Conservation (phyloP, 2,329 filamentous ascomycete genomes). For the Fusarium euwallaceae region DNA sequence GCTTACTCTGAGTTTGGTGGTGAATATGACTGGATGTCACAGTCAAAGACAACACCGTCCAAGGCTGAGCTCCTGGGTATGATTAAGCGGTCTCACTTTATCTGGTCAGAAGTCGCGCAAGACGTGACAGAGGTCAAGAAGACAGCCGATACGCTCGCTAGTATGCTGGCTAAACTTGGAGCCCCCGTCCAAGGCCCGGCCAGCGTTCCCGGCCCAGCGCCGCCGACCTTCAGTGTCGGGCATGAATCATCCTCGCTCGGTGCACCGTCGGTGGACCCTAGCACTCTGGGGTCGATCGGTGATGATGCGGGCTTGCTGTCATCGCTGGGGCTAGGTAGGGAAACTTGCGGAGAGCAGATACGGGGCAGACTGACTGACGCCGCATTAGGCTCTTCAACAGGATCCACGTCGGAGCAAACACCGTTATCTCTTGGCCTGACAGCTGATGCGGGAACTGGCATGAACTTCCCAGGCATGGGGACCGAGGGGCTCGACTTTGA, state of each 20-base stretch:
- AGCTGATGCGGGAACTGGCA: slow-evolving; percentile 34
- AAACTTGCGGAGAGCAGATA: not conserved
- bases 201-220: not conserved
- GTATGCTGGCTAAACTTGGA: slow-evolving; percentile 60
- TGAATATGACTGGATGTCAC: slow-evolving; percentile 52
- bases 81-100: slow-evolving; percentile 57
- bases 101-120: slow-evolving; percentile 59
- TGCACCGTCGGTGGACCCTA: slow-evolving; percentile 37
- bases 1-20: slow-evolving; percentile 54
- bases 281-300: slow-evolving; percentile 36
- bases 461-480: slow-evolving; percentile 39
- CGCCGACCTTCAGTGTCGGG: slow-evolving; percentile 11
- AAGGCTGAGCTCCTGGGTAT: slow-evolving; percentile 56
- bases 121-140: slow-evolving; percentile 58
- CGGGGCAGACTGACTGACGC: slow-evolving; percentile 31
- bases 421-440: slow-evolving; percentile 39
- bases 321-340: slow-evolving; percentile 42
- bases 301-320: slow-evolving; percentile 39
- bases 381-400: slow-evolving; percentile 29
- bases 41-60: slow-evolving; percentile 49
- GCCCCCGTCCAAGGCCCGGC: slow-evolving; percentile 43
- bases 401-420: slow-evolving; percentile 36
- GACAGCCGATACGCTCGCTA: slow-evolving; percentile 60
- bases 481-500: slow-evolving; percentile 49
- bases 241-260: slow-evolving; percentile 35